Evolutionary conservation across 306 rosid species (phyloP).

Genomic region (Fragaria ananassa): DNA sequence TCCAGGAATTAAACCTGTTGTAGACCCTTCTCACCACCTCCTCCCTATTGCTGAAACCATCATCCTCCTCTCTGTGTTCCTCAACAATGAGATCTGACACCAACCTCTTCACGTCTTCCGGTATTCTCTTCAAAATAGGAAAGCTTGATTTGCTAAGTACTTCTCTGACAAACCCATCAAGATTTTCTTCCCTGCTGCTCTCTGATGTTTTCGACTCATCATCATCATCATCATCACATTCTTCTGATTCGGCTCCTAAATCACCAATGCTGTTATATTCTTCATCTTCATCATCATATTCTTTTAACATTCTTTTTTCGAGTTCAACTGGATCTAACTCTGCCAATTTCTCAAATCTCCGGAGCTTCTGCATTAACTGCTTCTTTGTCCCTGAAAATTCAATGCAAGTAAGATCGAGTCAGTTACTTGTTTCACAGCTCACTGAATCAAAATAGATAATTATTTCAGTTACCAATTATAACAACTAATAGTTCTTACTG

Average conservation of each 20-base stretch:
- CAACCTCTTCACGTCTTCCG: slow-evolving; percentile 49
- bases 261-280: slow-evolving; percentile 19
- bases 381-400: slow-evolving; percentile 69
- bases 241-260: slow-evolving; percentile 31
- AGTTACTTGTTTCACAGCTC: not conserved
- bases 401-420: slow-evolving; percentile 5
- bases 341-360: slow-evolving; percentile 85
- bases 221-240: slow-evolving; percentile 26
- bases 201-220: slow-evolving; percentile 15
- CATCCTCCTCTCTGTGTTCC: slow-evolving; percentile 43
- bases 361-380: slow-evolving; percentile 65
- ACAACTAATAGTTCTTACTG: not conserved
- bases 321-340: slow-evolving; percentile 76
- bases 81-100: slow-evolving; percentile 61
- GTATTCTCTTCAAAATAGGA: slow-evolving; percentile 20
- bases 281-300: slow-evolving; percentile 31
- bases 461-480: not conserved
- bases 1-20: slow-evolving; percentile 63
- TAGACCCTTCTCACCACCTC: slow-evolving; percentile 44
- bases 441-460: not conserved
- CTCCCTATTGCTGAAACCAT: slow-evolving; percentile 25
- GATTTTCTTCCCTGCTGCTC: slow-evolving; percentile 24
- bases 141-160: slow-evolving; percentile 30
- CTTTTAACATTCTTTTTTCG: slow-evolving; percentile 58
- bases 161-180: slow-evolving; percentile 36